Evolutionary conservation across 306 rosid species (phyloP).

Genomic region (Arachis stenosperma): DNA sequence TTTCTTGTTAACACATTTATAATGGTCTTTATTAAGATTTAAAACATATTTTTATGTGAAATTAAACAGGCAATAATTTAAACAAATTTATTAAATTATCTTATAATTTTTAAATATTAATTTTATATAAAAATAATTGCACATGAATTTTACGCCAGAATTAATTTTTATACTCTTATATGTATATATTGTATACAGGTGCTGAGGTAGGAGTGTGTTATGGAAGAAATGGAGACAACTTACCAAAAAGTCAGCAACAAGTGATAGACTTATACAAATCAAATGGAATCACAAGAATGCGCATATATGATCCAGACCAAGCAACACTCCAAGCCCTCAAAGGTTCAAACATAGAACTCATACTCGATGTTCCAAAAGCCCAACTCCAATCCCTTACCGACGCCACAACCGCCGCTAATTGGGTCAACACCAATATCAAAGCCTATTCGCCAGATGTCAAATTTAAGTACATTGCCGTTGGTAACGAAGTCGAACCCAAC

Average conservation of each 20-base stretch:
- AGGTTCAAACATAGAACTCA: constrained; percentile 65
- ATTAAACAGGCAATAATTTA: too few species aligned
- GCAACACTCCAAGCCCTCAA: constrained; percentile 50
- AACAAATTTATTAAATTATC: too few species aligned
- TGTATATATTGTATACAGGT: constrained; percentile 42
- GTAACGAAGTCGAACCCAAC: constrained; percentile 53
- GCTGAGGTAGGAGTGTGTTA: constrained; percentile 63
- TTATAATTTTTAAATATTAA: too few species aligned
- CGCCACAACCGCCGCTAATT: constrained; percentile 44
- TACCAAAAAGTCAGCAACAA: constrained; percentile 44
- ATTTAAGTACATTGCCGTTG: constrained; percentile 53
- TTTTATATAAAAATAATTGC: too few species aligned
- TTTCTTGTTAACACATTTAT: too few species aligned
- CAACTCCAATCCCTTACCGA: constrained; percentile 44
- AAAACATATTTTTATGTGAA: too few species aligned
- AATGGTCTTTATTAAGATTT: too few species aligned
- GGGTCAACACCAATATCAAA: constrained; percentile 52
- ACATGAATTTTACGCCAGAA: too few species aligned
- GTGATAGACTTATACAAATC: constrained; percentile 50
- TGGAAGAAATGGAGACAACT: constrained; percentile 49
- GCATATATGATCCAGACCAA: constrained; percentile 49
- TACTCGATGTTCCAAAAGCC: constrained; percentile 44
- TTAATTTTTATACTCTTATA: not conserved
- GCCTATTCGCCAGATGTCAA: constrained; percentile 45
- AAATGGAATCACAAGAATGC: constrained; percentile 49